Conservation (phyloP, 495 filamentous ascomycete genomes). For the Penicillium alfredii region DNA sequence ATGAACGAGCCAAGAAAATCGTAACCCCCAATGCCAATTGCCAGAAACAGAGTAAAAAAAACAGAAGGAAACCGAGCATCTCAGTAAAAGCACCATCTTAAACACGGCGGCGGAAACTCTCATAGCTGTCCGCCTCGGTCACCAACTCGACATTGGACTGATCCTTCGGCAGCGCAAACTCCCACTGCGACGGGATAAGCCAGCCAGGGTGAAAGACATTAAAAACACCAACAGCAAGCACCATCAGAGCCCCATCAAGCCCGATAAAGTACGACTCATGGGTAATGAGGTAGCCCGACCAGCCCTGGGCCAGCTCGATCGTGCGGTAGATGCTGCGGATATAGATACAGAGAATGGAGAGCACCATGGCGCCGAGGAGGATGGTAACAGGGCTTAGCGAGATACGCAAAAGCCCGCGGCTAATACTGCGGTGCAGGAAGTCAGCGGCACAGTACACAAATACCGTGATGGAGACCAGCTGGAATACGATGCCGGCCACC, state of each 20-base stretch:
- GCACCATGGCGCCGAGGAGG: slow-evolving; percentile 31
- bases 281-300: slow-evolving; percentile 52
- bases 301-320: slow-evolving; percentile 52
- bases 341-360: slow-evolving; percentile 44
- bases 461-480: slow-evolving; percentile 46
- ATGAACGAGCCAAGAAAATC: no score
- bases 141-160: not conserved
- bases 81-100: no score
- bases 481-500: slow-evolving; percentile 54
- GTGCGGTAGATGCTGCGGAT: slow-evolving; percentile 51
- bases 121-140: no score
- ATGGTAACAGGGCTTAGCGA: slow-evolving; percentile 14
- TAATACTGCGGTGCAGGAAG: slow-evolving; percentile 34
- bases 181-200: slow-evolving; percentile 20
- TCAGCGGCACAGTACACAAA: slow-evolving; percentile 41
- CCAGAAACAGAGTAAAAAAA: no score
- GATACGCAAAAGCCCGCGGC: slow-evolving; percentile 13
- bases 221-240: slow-evolving; percentile 42
- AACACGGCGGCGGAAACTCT: no score
- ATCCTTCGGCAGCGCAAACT: slow-evolving; percentile 1
- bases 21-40: no score
- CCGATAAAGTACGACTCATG: slow-evolving; percentile 49
- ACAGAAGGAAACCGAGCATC: no score
- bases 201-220: slow-evolving; percentile 44
- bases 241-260: slow-evolving; percentile 51